Percentiles rank a stretch among this genome's conserved stretches.
Evolutionary conservation across 2,329 filamentous ascomycete species (phyloP).

Genomic region (Cladosporium sphaerospermum): DNA sequence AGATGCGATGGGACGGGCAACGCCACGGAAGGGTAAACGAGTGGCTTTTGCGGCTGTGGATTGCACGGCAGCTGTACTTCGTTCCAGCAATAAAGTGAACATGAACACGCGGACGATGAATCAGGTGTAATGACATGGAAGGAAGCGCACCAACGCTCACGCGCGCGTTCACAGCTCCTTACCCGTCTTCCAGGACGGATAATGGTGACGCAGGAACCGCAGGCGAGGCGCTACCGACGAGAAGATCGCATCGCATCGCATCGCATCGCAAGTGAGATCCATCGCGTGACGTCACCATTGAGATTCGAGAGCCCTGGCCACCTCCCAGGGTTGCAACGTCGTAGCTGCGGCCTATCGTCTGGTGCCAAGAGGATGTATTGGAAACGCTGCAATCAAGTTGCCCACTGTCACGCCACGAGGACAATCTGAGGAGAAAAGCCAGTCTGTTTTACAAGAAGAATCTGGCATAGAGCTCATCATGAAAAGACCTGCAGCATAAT

Average conservation of each 20-base stretch:
- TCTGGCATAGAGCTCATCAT: not conserved
- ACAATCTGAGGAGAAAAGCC: not conserved
- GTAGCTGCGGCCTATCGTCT: no score
- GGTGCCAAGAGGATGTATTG: not conserved
- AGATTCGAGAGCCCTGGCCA: conserved; percentile 15
- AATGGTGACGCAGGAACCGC: conserved; percentile 7
- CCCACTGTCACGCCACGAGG: no score
- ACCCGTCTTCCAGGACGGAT: not conserved
- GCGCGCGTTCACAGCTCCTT: not conserved
- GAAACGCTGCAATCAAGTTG: no score
- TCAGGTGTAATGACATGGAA: not conserved
- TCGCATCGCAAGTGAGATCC: not conserved
- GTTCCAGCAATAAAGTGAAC: conserved; percentile 7
- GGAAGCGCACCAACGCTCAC: not conserved
- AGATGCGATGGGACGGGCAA: not conserved
- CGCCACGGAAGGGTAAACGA: not conserved
- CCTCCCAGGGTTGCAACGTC: no score
- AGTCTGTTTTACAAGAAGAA: not conserved
- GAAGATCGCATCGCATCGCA: no score
- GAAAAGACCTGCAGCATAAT: not conserved
- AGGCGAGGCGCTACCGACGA: no score
- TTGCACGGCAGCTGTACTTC: not conserved
- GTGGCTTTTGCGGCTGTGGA: not conserved
- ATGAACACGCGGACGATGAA: conserved; percentile 2
- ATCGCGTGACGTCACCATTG: conserved; percentile 1